Conservation (phyloP, 2,329 filamentous ascomycete species). For the Eurotiales sp. region DNA sequence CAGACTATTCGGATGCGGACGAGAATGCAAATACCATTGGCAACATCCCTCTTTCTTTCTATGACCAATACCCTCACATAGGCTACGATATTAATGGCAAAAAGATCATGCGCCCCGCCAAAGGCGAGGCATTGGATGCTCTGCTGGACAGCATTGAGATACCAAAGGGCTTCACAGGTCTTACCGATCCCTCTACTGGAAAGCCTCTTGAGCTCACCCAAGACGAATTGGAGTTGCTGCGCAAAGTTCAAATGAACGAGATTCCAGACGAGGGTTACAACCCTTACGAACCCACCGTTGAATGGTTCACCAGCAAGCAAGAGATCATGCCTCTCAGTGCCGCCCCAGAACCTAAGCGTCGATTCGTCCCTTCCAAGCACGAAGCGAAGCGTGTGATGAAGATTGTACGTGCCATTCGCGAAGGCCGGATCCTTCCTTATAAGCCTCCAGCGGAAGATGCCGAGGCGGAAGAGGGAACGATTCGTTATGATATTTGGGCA, state of each 20-base stretch:
- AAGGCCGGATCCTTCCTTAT: constrained; percentile 90
- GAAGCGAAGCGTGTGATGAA: constrained; percentile 97
- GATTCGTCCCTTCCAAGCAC: constrained; percentile 94
- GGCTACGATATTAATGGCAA: constrained; percentile 99
- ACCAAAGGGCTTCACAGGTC: constrained; percentile 93
- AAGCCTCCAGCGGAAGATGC: constrained; percentile 71
- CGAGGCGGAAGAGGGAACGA: constrained; percentile 63
- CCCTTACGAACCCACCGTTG: constrained; percentile 88
- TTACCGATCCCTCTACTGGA: constrained; percentile 90
- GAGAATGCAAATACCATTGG: constrained; percentile 86
- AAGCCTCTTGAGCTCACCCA: constrained; percentile 83
- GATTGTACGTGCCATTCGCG: constrained; percentile 89
- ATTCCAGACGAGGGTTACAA: constrained; percentile 84
- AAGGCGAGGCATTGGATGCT: constrained; percentile 87
- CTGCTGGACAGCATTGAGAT: constrained; percentile 94
- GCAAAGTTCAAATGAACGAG: constrained; percentile 84
- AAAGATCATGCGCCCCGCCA: constrained; percentile 93
- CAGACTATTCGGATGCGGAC: constrained; percentile 83
- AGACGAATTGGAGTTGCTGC: constrained; percentile 84
- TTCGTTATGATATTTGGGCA: constrained; percentile 89
- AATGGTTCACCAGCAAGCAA: constrained; percentile 86
- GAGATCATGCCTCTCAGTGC: constrained; percentile 94
- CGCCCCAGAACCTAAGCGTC: constrained; percentile 90
- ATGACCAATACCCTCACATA: constrained; percentile 96
- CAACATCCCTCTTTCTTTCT: constrained; percentile 88